Base-by-base conservation (phyloP, 2,329 filamentous ascomycete genomes). In the Talaromyces sp. region DNA sequence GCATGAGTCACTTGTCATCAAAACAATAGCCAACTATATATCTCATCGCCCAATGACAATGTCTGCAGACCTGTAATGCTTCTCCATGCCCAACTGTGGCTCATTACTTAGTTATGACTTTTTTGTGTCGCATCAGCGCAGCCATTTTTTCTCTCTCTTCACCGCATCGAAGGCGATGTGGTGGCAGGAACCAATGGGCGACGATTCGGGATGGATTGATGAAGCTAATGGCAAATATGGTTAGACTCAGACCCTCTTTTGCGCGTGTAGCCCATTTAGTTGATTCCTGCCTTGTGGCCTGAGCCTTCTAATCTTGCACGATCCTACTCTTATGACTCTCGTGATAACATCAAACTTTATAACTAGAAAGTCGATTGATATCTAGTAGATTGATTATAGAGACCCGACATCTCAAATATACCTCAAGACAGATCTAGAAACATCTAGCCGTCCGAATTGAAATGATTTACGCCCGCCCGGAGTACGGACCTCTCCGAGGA, bases 161-260 rank as follows among this genome's bases (percentile, higher is more conserved):
- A 73, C 73, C 71, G 70, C 72, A 74, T 70, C 73, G 68, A 70
- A 68, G 72, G 73, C 69, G 61, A 68, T 54, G 27, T 61, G 31
- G 49, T 63, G 50, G 50, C 61, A 33, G 61, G 37, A 63, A 31
- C 61, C 61, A 63, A 63, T 63, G 27, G 33, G 22, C 11, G 19
- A 27, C 5, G 27, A 3, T 13, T 57, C 43, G 33, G 61, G 45
- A n/a, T 56, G 19, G 41, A 57, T n/a, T 41, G 9, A 5, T 22
- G 35, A 3, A n/a, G 50, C 50, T 57, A 63, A 56, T 17, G 5
- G 11, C 39, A 1, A 33, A 49, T 19, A 4, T 0, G 39, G 61
- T 39, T 49, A 45, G 39, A 6, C 4, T 6, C 25, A 22, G 61
- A 57, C 49, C 50, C 61, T 31, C 60, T 43, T 43, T 43, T 39